Evolutionary conservation across 1,284 basidiomycete genomes (phyloP).

Genomic region (Ganoderma lucidum): DNA sequence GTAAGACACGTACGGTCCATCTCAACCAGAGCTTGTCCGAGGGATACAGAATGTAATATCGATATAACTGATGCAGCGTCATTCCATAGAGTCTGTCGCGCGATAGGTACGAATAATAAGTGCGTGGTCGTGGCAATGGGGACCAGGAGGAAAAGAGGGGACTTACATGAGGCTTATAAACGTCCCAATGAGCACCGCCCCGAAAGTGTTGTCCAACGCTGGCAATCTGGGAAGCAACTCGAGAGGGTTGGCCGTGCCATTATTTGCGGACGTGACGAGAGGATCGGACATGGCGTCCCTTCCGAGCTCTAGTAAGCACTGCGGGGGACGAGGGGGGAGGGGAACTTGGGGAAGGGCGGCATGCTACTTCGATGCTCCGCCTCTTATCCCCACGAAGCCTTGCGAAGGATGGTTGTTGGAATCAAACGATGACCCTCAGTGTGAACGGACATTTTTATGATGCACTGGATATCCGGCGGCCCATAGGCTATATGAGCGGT

Average conservation of each 20-base stretch:
- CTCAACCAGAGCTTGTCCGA: conserved; percentile 9
- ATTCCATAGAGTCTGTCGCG: conserved; percentile 9
- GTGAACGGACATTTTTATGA: not conserved
- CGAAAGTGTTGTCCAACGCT: conserved; percentile 17
- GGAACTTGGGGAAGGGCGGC: not conserved
- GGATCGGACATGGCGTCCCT: not conserved
- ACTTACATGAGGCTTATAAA: conserved; percentile 16
- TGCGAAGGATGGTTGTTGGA: not conserved
- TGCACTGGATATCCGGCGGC: not conserved
- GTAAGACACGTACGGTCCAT: not conserved
- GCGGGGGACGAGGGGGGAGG: not conserved
- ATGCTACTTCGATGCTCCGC: not conserved
- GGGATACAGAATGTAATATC: conserved; percentile 2
- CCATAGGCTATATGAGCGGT: not conserved
- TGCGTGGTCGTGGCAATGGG: no score
- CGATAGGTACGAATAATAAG: no score
- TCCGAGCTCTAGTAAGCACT: not conserved
- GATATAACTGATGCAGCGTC: conserved; percentile 12
- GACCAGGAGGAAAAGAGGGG: not conserved
- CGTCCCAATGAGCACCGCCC: conserved; percentile 19
- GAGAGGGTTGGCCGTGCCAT: not conserved
- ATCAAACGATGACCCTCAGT: not conserved
- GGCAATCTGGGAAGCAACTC: conserved; percentile 7
- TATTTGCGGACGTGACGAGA: not conserved
- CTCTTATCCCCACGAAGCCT: not conserved